Percentiles rank a stretch among this genome's conserved stretches.
These are phyloP conservation scores for Debaryomyces nepalensis DNA, from an alignment of 1,139 yeast species.

Conservation along the genomic window DNA sequence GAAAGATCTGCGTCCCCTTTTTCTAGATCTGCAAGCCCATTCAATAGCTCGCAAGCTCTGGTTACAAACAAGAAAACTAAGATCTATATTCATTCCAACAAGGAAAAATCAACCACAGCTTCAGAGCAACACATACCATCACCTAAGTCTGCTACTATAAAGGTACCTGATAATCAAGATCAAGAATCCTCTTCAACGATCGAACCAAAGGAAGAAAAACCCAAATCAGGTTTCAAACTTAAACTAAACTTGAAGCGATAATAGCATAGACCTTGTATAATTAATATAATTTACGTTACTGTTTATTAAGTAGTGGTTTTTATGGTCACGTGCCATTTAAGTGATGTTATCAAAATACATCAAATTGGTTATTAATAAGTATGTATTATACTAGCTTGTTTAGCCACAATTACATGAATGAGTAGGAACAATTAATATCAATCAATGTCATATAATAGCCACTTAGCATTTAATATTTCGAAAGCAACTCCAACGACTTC, in stretches of 20 bases:
- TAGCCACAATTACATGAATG: conserved; percentile 1
- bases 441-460: conserved; percentile 39
- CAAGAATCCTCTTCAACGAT: conserved; percentile 1
- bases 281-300: neutral
- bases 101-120: conserved; percentile 11
- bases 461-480: conserved; percentile 42
- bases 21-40: conserved; percentile 31
- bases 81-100: conserved; percentile 28
- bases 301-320: neutral
- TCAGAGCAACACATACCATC: neutral
- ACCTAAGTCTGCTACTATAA: conserved; percentile 8
- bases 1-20: conserved; percentile 20
- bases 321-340: conserved; percentile 4
- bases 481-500: conserved; percentile 53
- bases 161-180: conserved; percentile 10
- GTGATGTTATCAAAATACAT: neutral
- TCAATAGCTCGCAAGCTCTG: conserved; percentile 20
- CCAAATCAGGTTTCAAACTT: conserved; percentile 27
- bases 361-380: neutral
- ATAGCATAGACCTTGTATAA: conserved; percentile 4
- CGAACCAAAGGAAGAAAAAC: conserved; percentile 11
- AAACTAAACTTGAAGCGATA: conserved; percentile 27
- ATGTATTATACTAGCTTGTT: neutral
- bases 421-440: conserved; percentile 1
- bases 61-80: conserved; percentile 26